A percentile compares a stretch with the other conserved stretches of the same genome.
phyloP scores from a whole-genome alignment of 257 asterid species.

The Cruciata laevipes region DNA sequence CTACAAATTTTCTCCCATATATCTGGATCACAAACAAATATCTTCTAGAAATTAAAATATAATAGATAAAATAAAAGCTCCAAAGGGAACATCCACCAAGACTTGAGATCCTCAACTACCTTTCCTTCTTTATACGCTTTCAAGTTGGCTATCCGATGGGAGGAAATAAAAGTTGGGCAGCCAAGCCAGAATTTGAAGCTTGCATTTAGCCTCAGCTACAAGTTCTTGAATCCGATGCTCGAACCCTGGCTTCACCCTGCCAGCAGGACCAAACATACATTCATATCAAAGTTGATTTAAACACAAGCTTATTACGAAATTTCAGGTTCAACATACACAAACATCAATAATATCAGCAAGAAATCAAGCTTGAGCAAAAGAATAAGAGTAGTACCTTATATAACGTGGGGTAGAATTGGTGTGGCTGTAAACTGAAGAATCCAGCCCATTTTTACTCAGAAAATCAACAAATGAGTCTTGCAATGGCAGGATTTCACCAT shows the following conservation, averaged over 20 bases:
- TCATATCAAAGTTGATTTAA: slow-evolving; percentile 2
- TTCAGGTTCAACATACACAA: neutral
- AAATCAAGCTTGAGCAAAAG: neutral
- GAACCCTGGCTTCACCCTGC: slow-evolving; percentile 74
- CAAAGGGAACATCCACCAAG: neutral
- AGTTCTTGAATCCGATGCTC: slow-evolving; percentile 48
- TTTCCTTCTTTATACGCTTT: slow-evolving; percentile 74
- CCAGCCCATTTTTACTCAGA: slow-evolving; percentile 62
- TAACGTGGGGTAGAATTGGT: slow-evolving; percentile 71
- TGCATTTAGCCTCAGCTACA: slow-evolving; percentile 57
- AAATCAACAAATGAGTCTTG: slow-evolving; percentile 71
- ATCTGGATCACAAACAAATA: neutral
- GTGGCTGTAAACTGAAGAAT: slow-evolving; percentile 62
- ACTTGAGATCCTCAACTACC: slow-evolving; percentile 25
- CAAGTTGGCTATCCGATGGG: slow-evolving; percentile 64
- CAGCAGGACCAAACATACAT: slow-evolving; percentile 12
- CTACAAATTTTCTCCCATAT: neutral
- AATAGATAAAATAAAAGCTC: neutral
- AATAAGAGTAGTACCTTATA: slow-evolving; percentile 45
- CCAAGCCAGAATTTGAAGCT: slow-evolving; percentile 60
- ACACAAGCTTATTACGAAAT: neutral
- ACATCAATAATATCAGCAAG: slow-evolving; percentile 3
- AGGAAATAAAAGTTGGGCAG: slow-evolving; percentile 68
- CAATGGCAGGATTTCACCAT: slow-evolving; percentile 31
- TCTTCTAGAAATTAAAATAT: no score